phyloP scores from a whole-genome alignment of 176 grass and related monocot species.

The Pontederia crassipes region DNA sequence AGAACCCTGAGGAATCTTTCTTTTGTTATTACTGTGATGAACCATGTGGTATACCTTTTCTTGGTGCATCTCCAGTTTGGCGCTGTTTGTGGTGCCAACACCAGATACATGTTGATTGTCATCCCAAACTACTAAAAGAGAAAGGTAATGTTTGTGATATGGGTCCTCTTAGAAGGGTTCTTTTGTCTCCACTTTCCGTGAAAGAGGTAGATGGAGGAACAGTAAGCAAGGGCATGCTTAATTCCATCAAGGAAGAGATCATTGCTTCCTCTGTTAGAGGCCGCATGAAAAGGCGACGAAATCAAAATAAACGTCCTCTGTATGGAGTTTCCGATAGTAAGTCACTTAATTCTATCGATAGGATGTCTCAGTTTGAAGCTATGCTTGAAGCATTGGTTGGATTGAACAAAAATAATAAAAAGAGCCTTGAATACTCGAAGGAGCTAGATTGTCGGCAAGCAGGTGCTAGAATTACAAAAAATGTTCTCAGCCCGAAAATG shows the following conservation, averaged over 20 bases:
- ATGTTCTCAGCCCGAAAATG: slow-evolving; percentile 25
- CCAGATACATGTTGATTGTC: slow-evolving; percentile 77
- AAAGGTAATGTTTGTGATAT: slow-evolving; percentile 57
- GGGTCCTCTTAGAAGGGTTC: slow-evolving; percentile 47
- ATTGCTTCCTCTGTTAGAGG: slow-evolving; percentile 31
- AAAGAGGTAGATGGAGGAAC: slow-evolving; percentile 43
- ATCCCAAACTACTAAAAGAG: slow-evolving; percentile 57
- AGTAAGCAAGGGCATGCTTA: slow-evolving; percentile 34
- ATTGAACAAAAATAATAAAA: slow-evolving; percentile 37
- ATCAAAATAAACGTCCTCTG: slow-evolving; percentile 28
- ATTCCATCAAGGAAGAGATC: slow-evolving; percentile 48
- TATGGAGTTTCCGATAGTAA: slow-evolving; percentile 16
- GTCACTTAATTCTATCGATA: slow-evolving; percentile 7
- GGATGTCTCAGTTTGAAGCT: slow-evolving; percentile 33
- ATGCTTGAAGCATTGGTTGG: slow-evolving; percentile 41
- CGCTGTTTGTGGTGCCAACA: slow-evolving; percentile 80
- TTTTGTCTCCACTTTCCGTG: slow-evolving; percentile 70
- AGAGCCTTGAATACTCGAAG: slow-evolving; percentile 19
- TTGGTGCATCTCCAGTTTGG: slow-evolving; percentile 82
- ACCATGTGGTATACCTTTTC: slow-evolving; percentile 48
- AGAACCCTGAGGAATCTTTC: slow-evolving; percentile 40
- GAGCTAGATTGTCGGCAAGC: slow-evolving; percentile 6
- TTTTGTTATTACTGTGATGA: slow-evolving; percentile 82
- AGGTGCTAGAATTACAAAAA: slow-evolving; percentile 31
- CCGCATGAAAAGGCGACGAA: slow-evolving; percentile 36